Evolutionary conservation across 2,329 filamentous ascomycete species (phyloP).

Genomic region (Colletotrichum endophyticum): DNA sequence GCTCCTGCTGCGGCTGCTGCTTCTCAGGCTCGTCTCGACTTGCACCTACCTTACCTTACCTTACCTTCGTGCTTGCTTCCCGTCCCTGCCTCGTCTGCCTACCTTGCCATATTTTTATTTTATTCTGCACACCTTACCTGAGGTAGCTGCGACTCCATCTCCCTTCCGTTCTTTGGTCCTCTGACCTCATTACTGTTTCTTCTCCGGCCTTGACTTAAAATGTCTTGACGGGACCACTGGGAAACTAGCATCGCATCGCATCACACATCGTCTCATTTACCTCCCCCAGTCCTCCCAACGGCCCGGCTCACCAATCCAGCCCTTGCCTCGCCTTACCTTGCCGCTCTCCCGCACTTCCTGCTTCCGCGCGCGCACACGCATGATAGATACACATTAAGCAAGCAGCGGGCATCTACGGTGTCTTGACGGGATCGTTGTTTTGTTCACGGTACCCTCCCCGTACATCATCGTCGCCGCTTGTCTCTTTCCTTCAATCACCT

Average conservation of each 20-base stretch:
- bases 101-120: neutral
- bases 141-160: constrained; percentile 12
- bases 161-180: constrained; percentile 16
- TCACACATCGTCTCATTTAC: neutral
- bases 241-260: neutral
- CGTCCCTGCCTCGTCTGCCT: neutral
- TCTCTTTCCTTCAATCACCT: neutral
- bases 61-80: neutral
- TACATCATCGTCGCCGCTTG: neutral
- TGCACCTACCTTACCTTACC: neutral
- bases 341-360: neutral
- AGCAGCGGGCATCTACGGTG: neutral
- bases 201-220: constrained; percentile 17
- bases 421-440: neutral
- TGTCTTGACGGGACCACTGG: constrained; percentile 2
- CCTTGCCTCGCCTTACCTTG: constrained; percentile 3
- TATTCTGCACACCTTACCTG: constrained; percentile 2
- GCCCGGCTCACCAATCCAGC: constrained; percentile 3
- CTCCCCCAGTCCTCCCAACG: constrained; percentile 3
- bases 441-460: neutral
- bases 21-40: neutral
- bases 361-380: neutral
- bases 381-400: neutral
- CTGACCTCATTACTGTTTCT: constrained; percentile 3
- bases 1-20: neutral